A percentile compares a stretch with the other conserved stretches of the same genome.
These are phyloP conservation scores for Tetrapisispora arboricola DNA, from an alignment of 805 yeast species.

Conservation along the genomic window DNA sequence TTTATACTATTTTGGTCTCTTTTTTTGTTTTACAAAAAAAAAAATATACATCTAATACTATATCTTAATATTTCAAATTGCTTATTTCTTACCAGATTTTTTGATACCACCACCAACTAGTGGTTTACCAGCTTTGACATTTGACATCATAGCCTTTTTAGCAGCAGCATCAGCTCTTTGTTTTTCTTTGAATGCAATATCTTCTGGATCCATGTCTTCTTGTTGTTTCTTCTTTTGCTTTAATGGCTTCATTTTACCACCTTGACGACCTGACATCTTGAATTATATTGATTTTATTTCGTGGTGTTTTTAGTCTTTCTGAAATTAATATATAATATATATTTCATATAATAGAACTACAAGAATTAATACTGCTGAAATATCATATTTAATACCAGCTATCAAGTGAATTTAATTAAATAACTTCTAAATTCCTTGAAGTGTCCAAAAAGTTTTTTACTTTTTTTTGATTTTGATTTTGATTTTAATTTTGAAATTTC, in stretches of 20 bases:
- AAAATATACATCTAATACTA: neutral
- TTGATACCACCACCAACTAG: slow-evolving; percentile 91
- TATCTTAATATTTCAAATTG: no score
- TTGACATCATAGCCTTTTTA: slow-evolving; percentile 77
- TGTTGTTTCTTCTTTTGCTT: slow-evolving; percentile 66
- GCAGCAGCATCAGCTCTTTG: slow-evolving; percentile 94
- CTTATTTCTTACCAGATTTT: slow-evolving; percentile 60
- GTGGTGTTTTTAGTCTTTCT: neutral
- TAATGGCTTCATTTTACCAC: slow-evolving; percentile 83
- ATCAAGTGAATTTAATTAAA: no score
- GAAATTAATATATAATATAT: no score
- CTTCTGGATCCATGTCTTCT: slow-evolving; percentile 78
- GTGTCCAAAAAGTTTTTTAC: no score
- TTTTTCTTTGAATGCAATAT: slow-evolving; percentile 80
- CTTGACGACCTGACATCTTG: slow-evolving; percentile 89
- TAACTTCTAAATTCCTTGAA: no score
- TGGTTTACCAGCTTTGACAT: slow-evolving; percentile 86
- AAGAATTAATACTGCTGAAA: no score
- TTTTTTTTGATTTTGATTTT: no score
- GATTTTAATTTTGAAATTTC: no score
- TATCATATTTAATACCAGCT: no score
- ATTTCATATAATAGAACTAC: no score
- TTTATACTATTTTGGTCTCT: neutral
- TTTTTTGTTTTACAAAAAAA: neutral
- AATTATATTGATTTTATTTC: neutral